Conservation (phyloP, 805 yeast genomes). For the Lachancea sp. region DNA sequence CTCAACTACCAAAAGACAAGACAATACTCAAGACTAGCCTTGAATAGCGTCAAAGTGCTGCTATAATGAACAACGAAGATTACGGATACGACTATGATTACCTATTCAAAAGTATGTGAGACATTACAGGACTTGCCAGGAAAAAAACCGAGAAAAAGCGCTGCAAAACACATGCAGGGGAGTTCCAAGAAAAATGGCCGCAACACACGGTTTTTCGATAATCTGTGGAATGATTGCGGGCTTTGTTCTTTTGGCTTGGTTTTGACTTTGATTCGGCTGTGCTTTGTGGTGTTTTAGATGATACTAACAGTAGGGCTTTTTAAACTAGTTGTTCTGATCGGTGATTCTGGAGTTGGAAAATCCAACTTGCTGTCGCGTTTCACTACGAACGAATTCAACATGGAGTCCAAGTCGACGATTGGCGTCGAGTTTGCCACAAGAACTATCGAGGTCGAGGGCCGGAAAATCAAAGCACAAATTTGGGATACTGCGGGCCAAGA, state of each 20-base stretch:
- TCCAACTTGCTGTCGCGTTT: slow-evolving; percentile 89
- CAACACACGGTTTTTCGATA: background rate
- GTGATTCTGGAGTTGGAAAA: slow-evolving; percentile 96
- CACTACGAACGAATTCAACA: slow-evolving; percentile 91
- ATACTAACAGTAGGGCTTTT: slow-evolving; percentile 2
- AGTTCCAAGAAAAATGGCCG: too few species aligned
- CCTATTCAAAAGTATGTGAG: slow-evolving; percentile 62
- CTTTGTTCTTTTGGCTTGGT: too few species aligned
- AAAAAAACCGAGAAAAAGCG: background rate
- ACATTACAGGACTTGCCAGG: too few species aligned
- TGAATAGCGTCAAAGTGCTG: slow-evolving; percentile 6
- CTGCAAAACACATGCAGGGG: background rate
- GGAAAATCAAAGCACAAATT: slow-evolving; percentile 80
- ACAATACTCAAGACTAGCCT: background rate
- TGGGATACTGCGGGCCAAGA: slow-evolving; percentile 99
- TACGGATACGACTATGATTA: slow-evolving; percentile 81
- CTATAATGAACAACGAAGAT: slow-evolving; percentile 44
- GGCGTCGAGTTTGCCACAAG: slow-evolving; percentile 98
- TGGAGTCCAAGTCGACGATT: slow-evolving; percentile 89
- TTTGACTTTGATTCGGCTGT: too few species aligned
- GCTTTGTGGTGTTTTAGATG: too few species aligned
- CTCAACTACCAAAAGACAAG: background rate
- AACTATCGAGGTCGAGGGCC: slow-evolving; percentile 81
- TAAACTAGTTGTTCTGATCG: slow-evolving; percentile 72
- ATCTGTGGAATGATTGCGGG: too few species aligned